phyloP scores from a whole-genome alignment of 345 rosid species.

The Gossypium longicalyx region DNA sequence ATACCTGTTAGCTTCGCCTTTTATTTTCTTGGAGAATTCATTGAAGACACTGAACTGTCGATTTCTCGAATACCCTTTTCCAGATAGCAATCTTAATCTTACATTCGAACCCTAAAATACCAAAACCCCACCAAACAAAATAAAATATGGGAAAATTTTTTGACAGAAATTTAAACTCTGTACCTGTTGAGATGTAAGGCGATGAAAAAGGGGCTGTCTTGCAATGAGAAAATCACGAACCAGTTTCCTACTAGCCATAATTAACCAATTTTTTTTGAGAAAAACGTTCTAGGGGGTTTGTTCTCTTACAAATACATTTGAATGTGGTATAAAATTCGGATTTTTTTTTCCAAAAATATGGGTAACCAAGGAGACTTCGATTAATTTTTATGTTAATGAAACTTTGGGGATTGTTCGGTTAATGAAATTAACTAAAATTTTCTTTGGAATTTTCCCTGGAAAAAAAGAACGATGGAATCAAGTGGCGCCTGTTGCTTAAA shows the following conservation, averaged over 20 bases:
- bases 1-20: constrained; percentile 71
- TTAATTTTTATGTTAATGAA: background rate
- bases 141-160: background rate
- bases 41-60: constrained; percentile 71
- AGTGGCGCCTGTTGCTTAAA: background rate
- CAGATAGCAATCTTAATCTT: constrained; percentile 33
- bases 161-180: background rate
- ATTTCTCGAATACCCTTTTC: constrained; percentile 32
- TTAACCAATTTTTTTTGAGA: constrained; percentile 12
- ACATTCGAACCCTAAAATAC: constrained; percentile 36
- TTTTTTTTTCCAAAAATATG: background rate
- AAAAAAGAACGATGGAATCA: background rate
- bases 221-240: constrained; percentile 58
- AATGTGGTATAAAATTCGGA: background rate
- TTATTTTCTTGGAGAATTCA: constrained; percentile 69
- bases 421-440: background rate
- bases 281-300: background rate
- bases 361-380: background rate
- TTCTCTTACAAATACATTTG: background rate
- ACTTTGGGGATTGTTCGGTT: background rate
- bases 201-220: constrained; percentile 43
- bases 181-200: constrained; percentile 44
- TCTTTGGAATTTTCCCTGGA: background rate
- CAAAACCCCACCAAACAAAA: constrained; percentile 10
- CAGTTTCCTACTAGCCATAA: constrained; percentile 80